A percentile compares a stretch with the other conserved stretches of the same genome.
Evolutionary conservation across 805 yeast species (phyloP).

Genomic region (Allodekkera sacchari): DNA sequence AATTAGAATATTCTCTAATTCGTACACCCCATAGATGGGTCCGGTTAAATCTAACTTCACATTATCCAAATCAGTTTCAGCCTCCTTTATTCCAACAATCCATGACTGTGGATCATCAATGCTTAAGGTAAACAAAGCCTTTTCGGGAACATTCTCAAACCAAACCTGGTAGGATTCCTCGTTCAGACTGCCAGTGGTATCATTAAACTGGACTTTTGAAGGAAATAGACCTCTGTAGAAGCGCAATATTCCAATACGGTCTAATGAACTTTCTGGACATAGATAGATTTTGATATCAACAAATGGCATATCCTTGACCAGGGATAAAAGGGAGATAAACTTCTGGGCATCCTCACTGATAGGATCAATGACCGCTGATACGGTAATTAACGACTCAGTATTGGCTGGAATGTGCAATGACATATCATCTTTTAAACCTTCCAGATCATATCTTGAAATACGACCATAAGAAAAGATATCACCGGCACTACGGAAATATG

Average conservation of each 20-base stretch:
- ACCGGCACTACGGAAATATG: conserved; percentile 25
- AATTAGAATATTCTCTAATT: conserved; percentile 46
- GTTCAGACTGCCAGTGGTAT: conserved; percentile 18
- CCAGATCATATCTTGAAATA: conserved; percentile 15
- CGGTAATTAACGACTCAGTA: conserved; percentile 30
- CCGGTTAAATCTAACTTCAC: conserved; percentile 37
- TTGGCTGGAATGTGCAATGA: conserved; percentile 4
- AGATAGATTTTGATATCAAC: conserved; percentile 47
- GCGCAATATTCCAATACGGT: conserved; percentile 43
- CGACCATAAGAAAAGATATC: conserved; percentile 9
- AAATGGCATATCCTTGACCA: conserved; percentile 35
- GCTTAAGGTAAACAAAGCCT: conserved; percentile 44
- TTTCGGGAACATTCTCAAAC: conserved; percentile 44
- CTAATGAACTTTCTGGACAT: conserved; percentile 39
- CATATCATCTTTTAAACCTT: conserved; percentile 1
- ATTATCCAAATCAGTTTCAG: conserved; percentile 57
- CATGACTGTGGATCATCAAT: conserved; percentile 59
- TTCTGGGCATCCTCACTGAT: conserved; percentile 61
- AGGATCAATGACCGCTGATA: conserved; percentile 65
- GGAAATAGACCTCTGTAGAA: conserved; percentile 46
- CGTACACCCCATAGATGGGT: conserved; percentile 36
- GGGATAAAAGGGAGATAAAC: conserved; percentile 34
- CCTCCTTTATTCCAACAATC: conserved; percentile 48
- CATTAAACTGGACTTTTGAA: conserved; percentile 22
- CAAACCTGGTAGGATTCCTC: conserved; percentile 17